These are phyloP conservation scores for Fusarium paranaense DNA, from an alignment of 2,329 filamentous ascomycete species.

Conservation along the genomic window DNA sequence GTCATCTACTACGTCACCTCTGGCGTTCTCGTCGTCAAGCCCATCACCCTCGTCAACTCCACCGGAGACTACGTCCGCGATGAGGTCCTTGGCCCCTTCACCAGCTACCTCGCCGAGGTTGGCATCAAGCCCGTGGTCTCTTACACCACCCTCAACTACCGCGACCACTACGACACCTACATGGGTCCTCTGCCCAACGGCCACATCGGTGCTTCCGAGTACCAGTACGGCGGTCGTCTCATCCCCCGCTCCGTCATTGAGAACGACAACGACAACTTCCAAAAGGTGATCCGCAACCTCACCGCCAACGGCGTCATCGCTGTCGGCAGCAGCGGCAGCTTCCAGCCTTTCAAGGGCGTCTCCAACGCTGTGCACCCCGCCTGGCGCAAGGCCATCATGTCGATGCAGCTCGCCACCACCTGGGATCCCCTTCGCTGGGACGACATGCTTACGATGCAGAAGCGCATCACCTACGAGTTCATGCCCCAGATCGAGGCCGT, in stretches of 20 bases:
- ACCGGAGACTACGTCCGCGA: conserved; percentile 52
- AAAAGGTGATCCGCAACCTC: conserved; percentile 43
- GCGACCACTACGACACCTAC: conserved; percentile 58
- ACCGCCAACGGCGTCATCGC: conserved; percentile 38
- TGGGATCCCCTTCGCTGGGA: conserved; percentile 45
- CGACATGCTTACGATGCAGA: conserved; percentile 48
- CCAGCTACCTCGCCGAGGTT: conserved; percentile 17
- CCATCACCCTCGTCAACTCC: conserved; percentile 59
- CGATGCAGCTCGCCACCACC: conserved; percentile 43
- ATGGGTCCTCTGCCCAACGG: conserved; percentile 54
- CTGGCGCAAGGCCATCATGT: conserved; percentile 53
- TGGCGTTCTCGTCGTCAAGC: conserved; percentile 54
- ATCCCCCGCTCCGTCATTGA: conserved; percentile 53
- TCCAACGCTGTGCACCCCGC: conserved; percentile 55
- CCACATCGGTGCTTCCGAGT: conserved; percentile 47
- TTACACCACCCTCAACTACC: conserved; percentile 36
- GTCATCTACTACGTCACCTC: conserved; percentile 51
- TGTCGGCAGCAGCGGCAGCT: conserved; percentile 43
- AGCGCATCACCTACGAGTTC: conserved; percentile 46
- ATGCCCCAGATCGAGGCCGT: conserved; percentile 46
- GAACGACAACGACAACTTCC: conserved; percentile 45
- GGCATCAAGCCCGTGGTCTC: conserved; percentile 28
- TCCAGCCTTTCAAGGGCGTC: conserved; percentile 32
- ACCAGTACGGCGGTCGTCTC: conserved; percentile 56
- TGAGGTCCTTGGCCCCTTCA: conserved; percentile 53